Base-by-base conservation (phyloP, 495 filamentous ascomycete species). In the Annulohypoxylon moriforme region DNA sequence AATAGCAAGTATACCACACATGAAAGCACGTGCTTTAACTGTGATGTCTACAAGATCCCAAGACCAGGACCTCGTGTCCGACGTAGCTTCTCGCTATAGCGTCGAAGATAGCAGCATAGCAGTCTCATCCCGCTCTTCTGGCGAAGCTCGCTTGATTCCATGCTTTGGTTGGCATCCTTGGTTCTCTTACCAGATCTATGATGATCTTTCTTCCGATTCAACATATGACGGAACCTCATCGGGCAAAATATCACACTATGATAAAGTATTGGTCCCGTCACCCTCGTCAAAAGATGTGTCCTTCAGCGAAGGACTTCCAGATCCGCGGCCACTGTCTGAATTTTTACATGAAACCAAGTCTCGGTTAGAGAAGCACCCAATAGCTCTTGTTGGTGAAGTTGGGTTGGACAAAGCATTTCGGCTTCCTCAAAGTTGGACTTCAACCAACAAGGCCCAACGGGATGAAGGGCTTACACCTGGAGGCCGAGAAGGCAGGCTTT, bases 151-250 rank as follows among this genome's bases (percentile, higher is more conserved):
- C 75, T 75, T 97, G 11, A 67, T 98, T 1, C 95, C 96, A 0
- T 90, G 89, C 29, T 99, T 97, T 81, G 96, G 96, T n/a, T 97
- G 95, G 94, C 96, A 99, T 78, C 96, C 96, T 1, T 99, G 96
- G 96, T 99, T 98, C 80, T 96, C 95, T 1, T 86, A 99, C 76
- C 91, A 96, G 68, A 87, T 97, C 61, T 88, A 89, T 69, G 89
- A 94, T 73, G 91, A 93, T 69, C 69, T 75, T 10, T 75, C 73
- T 31, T 69, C 75, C n/a, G 68, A 76, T 22, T 70, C 33, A 9
- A 80, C 80, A n/a, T 82, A 80, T 60, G 79, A 85, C 53, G 72
- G 57, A 31, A 71, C 64, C 44, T 34, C 33, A 64, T 73, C 66
- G 14, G 78, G 81, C n/a, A 92, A 94, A 81, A 78, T 83, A 63